Evolutionary conservation across 2,329 filamentous ascomycete species (phyloP).

Genomic region (Plenodomus lindquistii): DNA sequence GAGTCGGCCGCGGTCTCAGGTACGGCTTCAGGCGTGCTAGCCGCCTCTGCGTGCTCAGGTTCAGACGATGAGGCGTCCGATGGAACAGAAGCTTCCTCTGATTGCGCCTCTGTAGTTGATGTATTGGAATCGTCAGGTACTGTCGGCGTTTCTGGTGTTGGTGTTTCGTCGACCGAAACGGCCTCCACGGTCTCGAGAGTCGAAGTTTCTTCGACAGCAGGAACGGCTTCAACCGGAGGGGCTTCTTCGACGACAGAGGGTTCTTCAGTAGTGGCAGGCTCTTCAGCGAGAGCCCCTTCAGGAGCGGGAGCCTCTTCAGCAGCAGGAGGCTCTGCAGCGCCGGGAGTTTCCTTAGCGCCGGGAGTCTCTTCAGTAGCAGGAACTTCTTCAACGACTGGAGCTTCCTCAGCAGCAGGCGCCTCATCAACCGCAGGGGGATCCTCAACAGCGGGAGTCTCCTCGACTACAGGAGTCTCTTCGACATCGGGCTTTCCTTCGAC

Average conservation of each 20-base stretch:
- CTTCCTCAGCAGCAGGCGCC: slow-evolving; percentile 1
- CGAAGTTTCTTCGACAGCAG: not conserved
- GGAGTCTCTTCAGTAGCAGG: not conserved
- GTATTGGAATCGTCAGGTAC: not conserved
- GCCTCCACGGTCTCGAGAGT: not conserved
- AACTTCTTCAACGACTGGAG: not conserved
- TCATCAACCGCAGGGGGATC: not conserved
- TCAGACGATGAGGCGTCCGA: not conserved
- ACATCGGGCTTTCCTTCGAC: slow-evolving; percentile 1
- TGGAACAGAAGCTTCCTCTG: not conserved
- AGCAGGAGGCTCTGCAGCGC: not conserved
- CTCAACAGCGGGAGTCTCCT: not conserved
- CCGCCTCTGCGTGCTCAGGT: not conserved
- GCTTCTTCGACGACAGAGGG: not conserved
- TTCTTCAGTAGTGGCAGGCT: not conserved
- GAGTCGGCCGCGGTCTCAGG: not conserved
- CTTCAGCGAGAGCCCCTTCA: too few species aligned
- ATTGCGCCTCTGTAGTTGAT: not conserved
- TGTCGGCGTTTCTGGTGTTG: not conserved
- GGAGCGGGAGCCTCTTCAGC: not conserved
- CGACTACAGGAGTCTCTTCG: not conserved
- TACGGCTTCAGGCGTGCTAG: not conserved
- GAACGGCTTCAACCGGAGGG: not conserved
- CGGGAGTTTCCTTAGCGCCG: not conserved
- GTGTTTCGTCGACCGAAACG: not conserved